Conservation (phyloP, 2,329 filamentous ascomycete genomes). For the Decorospora gaudefroyi region DNA sequence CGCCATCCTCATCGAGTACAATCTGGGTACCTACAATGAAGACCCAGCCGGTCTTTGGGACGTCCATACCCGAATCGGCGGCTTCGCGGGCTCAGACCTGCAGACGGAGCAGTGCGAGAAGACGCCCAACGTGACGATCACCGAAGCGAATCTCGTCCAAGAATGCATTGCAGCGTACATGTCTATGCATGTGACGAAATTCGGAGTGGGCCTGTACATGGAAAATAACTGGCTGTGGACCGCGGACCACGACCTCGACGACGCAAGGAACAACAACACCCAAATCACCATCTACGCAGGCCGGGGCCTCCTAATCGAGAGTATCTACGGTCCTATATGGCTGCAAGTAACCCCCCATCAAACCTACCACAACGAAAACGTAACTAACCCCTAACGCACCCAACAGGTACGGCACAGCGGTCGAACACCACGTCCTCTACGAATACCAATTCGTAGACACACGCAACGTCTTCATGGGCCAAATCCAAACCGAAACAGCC, state of each 20-base stretch:
- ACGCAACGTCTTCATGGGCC: conserved; percentile 76
- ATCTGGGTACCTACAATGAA: conserved; percentile 59
- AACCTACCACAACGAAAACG: background rate
- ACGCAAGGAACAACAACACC: conserved; percentile 61
- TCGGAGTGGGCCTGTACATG: conserved; percentile 67
- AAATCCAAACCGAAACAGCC: conserved; percentile 88
- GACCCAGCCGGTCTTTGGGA: conserved; percentile 81
- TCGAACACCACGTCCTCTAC: conserved; percentile 65
- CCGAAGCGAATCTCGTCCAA: conserved; percentile 56
- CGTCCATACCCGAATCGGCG: conserved; percentile 82
- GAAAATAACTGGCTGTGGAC: conserved; percentile 95
- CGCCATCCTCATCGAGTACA: conserved; percentile 74
- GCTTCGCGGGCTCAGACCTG: conserved; percentile 75
- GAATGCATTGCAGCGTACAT: conserved; percentile 74
- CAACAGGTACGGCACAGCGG: conserved; percentile 66
- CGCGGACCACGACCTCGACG: conserved; percentile 79
- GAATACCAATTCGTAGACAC: conserved; percentile 86
- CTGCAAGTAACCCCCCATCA: conserved; percentile 64
- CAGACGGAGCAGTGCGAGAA: conserved; percentile 79
- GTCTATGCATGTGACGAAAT: conserved; percentile 55
- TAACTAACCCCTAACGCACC: conserved; percentile 14
- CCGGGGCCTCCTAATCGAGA: conserved; percentile 76
- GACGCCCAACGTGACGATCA: conserved; percentile 64
- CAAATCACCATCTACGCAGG: conserved; percentile 87
- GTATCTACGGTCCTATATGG: conserved; percentile 46